Evolutionary conservation across 257 asterid genomes (phyloP), one percentile per base, ranked within the genome.

Genomic region (Thymus mandschuricus): DNA sequence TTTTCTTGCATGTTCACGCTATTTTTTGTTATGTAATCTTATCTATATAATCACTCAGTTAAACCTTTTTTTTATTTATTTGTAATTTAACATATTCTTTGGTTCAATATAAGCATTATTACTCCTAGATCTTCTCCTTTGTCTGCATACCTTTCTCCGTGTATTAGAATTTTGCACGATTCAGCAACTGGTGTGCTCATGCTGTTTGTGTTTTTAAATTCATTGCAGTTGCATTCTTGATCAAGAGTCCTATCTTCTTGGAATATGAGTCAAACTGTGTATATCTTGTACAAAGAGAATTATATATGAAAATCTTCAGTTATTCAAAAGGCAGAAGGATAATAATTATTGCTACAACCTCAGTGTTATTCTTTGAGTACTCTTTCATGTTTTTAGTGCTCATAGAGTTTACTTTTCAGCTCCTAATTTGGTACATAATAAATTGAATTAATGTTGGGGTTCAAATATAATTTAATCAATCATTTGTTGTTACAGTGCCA

Each of bases 1-100:
- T 68, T 50, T 45, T 78, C 74, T 75, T 44, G 71, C 10, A 5
- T 61, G 43, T 63, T 11, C 52, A 67, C 76, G 44, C 48, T 61
- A 56, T 29, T 43, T 34, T 74, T 60, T 66, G 48, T 74, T 60
- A 30, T 66, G 68, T 51, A 54, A 33, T 70, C 41, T 72, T 48
- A 11, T 44, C 76, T 74, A 45, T 21, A 21, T 59, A 30, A 70
- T 75, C 65, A 61, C 58, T 67, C 57, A n/a, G 9, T 44, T 8
- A 44, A 44, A 44, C 41, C 21, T 28, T n/a, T 70, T 43, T 71
- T 33, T 21, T 21, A 21, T 21, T 21, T 21, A 21, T 21, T 21
- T 30, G 28, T 56, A 5, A 61, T 35, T 33, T 11, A 44, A 68
- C 28, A 65, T 28, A n/a, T 49, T 72, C 15, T 68, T 67, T n/a